Base-by-base conservation (phyloP, 139 green algal genomes). In the Coelastrella sp. region DNA sequence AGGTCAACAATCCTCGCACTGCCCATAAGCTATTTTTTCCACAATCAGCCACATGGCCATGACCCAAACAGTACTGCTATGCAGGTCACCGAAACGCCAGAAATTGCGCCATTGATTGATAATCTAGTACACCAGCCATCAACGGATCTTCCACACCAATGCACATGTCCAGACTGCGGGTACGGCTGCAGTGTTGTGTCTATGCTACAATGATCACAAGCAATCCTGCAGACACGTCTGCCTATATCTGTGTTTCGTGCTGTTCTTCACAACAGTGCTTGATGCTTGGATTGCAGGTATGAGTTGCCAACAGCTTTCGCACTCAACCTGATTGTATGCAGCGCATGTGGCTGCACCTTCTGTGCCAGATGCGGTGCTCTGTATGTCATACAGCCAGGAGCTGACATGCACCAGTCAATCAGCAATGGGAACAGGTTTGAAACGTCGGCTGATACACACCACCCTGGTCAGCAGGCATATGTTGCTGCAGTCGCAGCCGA, bases 131-230 rank as follows among this genome's bases (percentile, higher is more conserved):
- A 57, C 13, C 37, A 32, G 35, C 66, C 9, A 4, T 34, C 35
- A 34, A 21, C 13, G n/a, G n/a, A n/a, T n/a, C n/a, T n/a, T n/a
- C n/a, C n/a, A n/a, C n/a, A n/a, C n/a, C n/a, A n/a, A n/a, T n/a
- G n/a, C 5, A 19, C n/a, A 63, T 80, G 72, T 32, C 72, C 72
- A 27, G 72, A 51, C 72, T 80, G 72, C 72, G 66, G 72, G 72
- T 80, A 30, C 15, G 27, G 38, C 45, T 50, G 35, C 48, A 11
- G n/a, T 38, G 7, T 34, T 3, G 8, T 79, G 43, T 8, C 11
- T 27, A 3, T 30, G 5, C 30, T 13, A n/a, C 27, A 8, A 27
- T 32, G 32, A 30, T 11, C 27, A 19, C 11, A 30, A n/a, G n/a
- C n/a, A n/a, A n/a, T n/a, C n/a, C n/a, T n/a, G n/a, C n/a, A n/a